phyloP scores from a whole-genome alignment of 2,329 filamentous ascomycete species.

The Alternaria angustiovoidea region DNA sequence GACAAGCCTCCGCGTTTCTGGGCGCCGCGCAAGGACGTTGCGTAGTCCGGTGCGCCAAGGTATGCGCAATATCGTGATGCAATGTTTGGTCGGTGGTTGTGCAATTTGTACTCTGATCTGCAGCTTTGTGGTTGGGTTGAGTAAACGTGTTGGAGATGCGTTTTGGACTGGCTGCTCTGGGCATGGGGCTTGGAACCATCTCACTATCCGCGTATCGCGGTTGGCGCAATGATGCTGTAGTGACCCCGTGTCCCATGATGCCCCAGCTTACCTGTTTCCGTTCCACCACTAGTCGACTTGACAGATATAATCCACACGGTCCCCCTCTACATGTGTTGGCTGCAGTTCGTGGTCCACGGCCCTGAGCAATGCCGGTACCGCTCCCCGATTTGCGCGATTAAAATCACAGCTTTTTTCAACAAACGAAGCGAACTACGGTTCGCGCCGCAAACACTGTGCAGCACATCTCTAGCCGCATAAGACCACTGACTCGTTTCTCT shows the following conservation, averaged over 20 bases:
- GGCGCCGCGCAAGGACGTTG: conserved; percentile 19
- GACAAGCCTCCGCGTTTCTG: conserved; percentile 25
- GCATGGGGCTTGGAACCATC: conserved; percentile 16
- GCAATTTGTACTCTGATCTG: conserved; percentile 13
- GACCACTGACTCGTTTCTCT: not conserved
- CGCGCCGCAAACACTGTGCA: conserved; percentile 15
- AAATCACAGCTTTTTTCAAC: conserved; percentile 9
- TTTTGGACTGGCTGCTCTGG: conserved; percentile 16
- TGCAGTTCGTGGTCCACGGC: conserved; percentile 4
- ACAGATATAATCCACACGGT: conserved; percentile 7
- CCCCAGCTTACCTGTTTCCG: conserved; percentile 5
- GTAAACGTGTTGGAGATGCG: conserved; percentile 12
- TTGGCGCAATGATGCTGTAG: conserved; percentile 12
- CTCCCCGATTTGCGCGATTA: conserved; percentile 8
- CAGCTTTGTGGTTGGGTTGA: conserved; percentile 6
- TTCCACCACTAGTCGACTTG: not conserved
- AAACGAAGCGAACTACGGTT: conserved; percentile 10
- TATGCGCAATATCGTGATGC: conserved; percentile 8
- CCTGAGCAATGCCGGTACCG: conserved; percentile 18
- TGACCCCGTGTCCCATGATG: conserved; percentile 6
- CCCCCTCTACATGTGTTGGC: conserved; percentile 2
- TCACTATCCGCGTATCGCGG: conserved; percentile 15
- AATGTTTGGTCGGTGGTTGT: conserved; percentile 6
- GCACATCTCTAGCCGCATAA: conserved; percentile 3
- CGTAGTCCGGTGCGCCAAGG: conserved; percentile 15